Base-by-base conservation (phyloP, 768 basidiomycete genomes). In the Neoboletus subvelutipes region DNA sequence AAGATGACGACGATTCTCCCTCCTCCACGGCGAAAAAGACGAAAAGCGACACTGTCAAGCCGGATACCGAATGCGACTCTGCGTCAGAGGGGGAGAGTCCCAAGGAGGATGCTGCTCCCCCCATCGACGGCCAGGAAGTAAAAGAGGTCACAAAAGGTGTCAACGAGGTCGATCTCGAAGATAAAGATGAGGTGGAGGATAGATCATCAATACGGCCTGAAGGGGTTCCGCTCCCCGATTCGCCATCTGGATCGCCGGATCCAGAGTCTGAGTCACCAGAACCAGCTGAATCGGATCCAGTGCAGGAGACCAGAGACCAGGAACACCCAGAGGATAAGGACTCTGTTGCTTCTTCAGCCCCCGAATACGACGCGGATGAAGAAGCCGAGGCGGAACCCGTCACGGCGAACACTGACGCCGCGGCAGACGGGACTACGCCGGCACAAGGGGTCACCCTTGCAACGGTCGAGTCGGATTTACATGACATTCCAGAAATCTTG, bases 81-180 rank as follows among this genome's bases (percentile, higher is more conserved):
- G 58, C 54, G 22, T 41, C 67, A 28, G 64, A 67, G n/a, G 57
- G 57, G 34, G 63, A 64, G 31, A 58, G 31, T 13, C 37, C 47
- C 22, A 54, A 53, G 28, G 54, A 11, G 2, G 58, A 56, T 50
- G 18, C 20, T 1, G 3, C 13, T 22, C 67, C 71, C 24, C 59
- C 63, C 28, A 64, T 75, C 36, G 75, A 72, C 53, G 66, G 63
- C n/a, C 73, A 75, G 55, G 83, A 75, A 33, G 86, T 90, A 24
- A 88, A 85, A 67, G 86, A 85, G 63, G 86, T 90, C 58, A 88
- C 87, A 0, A 67, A 80, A 64, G 88, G 87, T 5, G 89, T 90
- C 50, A 77, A 85, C 59, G 79, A 85, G 59, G 87, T 89, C 49
- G 87, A 84, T 52, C 71, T 89, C 48, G 81, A 81, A 37, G 84